phyloP scores from a whole-genome alignment of 2,329 filamentous ascomycete genomes.

The Exutisphaerella laricina region DNA sequence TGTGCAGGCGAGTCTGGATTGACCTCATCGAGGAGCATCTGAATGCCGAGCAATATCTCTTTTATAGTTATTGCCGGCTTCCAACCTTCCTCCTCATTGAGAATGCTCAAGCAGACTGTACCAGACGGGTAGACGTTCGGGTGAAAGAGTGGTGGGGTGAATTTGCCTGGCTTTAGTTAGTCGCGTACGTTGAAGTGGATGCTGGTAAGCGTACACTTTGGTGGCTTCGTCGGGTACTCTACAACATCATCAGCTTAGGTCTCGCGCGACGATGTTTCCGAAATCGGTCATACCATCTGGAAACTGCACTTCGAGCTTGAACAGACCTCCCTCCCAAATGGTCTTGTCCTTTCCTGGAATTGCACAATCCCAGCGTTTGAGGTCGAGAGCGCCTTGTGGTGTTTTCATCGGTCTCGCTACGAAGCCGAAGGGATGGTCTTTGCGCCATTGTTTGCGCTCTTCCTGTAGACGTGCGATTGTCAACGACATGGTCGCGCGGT shows the following conservation, averaged over 20 bases:
- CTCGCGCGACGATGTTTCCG: too few relatives aligned
- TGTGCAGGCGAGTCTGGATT: slow-evolving; percentile 97
- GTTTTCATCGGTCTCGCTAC: slow-evolving; percentile 83
- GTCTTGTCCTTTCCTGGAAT: slow-evolving; percentile 96
- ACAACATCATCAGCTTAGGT: slow-evolving; percentile 9
- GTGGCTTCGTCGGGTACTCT: slow-evolving; percentile 99
- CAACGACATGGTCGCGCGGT: slow-evolving; percentile 62
- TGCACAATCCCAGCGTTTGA: slow-evolving; percentile 95
- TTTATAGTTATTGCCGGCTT: slow-evolving; percentile 98
- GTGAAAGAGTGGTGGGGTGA: slow-evolving; percentile 91
- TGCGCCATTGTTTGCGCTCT: slow-evolving; percentile 93
- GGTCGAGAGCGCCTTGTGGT: slow-evolving; percentile 72
- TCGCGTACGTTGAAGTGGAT: slow-evolving; percentile 5
- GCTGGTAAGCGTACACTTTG: slow-evolving; percentile 69
- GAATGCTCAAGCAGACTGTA: slow-evolving; percentile 91
- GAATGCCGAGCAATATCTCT: slow-evolving; percentile 92
- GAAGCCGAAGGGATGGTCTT: slow-evolving; percentile 96
- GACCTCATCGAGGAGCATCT: slow-evolving; percentile 90
- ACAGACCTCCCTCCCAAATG: slow-evolving; percentile 94
- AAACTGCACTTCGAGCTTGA: slow-evolving; percentile 89
- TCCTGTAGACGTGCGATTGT: slow-evolving; percentile 84
- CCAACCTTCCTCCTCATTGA: slow-evolving; percentile 99
- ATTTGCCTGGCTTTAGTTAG: slow-evolving; percentile 65
- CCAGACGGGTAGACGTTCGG: slow-evolving; percentile 98
- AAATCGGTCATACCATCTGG: slow-evolving; percentile 68